Evolutionary conservation across 768 basidiomycete genomes (phyloP).

Genomic region (Kwoniella dendrophila): DNA sequence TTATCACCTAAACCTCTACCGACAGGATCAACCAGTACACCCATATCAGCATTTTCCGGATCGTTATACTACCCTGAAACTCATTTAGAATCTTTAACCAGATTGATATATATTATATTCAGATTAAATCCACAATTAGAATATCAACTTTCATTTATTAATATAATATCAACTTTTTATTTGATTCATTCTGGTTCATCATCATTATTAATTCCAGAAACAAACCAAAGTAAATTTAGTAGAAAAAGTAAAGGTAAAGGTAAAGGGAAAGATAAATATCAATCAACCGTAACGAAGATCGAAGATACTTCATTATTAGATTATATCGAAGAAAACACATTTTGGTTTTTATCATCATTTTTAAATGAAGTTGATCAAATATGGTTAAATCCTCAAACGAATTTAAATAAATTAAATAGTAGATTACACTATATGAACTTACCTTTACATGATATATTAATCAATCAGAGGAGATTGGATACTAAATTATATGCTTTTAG

Average conservation of each 20-base stretch:
- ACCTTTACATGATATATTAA: constrained; percentile 23
- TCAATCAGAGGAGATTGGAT: constrained; percentile 33
- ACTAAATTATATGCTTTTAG: constrained; percentile 43
- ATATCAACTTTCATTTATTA: constrained; percentile 23
- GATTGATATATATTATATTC: constrained; percentile 32
- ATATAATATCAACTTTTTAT: constrained; percentile 34
- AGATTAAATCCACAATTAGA: constrained; percentile 25
- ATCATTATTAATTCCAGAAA: too few species aligned
- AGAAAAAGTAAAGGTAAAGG: too few species aligned
- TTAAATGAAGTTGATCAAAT: constrained; percentile 41
- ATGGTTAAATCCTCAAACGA: constrained; percentile 7
- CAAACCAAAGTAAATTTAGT: too few species aligned
- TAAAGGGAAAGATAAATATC: too few species aligned
- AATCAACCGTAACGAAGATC: too few species aligned
- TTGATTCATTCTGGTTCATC: constrained; percentile 38
- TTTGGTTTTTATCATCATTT: too few species aligned
- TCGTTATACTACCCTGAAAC: constrained; percentile 29
- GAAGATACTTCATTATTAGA: too few species aligned
- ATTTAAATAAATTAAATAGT: constrained; percentile 7
- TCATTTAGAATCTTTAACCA: constrained; percentile 28
- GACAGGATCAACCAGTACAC: constrained; percentile 1
- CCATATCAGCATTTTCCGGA: constrained; percentile 9
- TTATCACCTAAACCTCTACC: constrained; percentile 33
- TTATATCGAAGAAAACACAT: too few species aligned
- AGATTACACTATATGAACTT: constrained; percentile 47